Base-by-base conservation (phyloP, 495 filamentous ascomycete genomes). In the Aspergillus olivimuriae region DNA sequence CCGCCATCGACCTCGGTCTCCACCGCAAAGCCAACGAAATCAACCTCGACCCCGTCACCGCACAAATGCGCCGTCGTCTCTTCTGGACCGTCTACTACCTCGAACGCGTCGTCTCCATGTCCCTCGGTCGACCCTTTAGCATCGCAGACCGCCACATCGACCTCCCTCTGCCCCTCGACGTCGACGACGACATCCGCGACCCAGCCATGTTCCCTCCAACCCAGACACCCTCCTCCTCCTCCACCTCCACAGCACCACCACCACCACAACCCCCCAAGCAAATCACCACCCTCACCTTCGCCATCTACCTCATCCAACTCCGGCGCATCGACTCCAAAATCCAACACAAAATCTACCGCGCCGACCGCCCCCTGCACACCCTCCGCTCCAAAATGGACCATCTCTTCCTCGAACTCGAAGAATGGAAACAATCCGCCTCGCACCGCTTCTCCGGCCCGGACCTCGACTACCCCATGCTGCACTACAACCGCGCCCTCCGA, bases 71-170 rank as follows among this genome's bases (percentile, higher is more conserved):
- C 20, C 59, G 72, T 4, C 59, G 72, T 17, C 60, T 77, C 0
- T 77, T 77, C 35, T 77, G 73, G 73, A 74, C 66, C 0, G 71
- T 75, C 0, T 77, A 77, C 47, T 75, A 73, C 34, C 56, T 77
- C 3, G 72, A 77, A 46, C 42, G 72, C 35, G 66, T 70, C 0
- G 68, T 75, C 19, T 73, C 71, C 8, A 68, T 75, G 56, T 74
- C 69, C 4, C 62, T 75, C 10, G 74, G 72, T 4, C 62, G 74
- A 9, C 74, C 74, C 0, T 70, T 72, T 45, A 75, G 71, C 31
- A 72, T 77, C 15, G 65, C 70, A 16, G 72, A 77, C 43, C 61
- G 72, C 39, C 65, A 77, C 46, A 77, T 77, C 35, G 72, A 77
- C 46, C 65, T 72, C 4, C 63, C 70, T 9, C 54, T 78, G 7